These are phyloP conservation scores for Capillidium heterosporum DNA, from an alignment of 371 early-diverging fungal species.

Conservation along the genomic window DNA sequence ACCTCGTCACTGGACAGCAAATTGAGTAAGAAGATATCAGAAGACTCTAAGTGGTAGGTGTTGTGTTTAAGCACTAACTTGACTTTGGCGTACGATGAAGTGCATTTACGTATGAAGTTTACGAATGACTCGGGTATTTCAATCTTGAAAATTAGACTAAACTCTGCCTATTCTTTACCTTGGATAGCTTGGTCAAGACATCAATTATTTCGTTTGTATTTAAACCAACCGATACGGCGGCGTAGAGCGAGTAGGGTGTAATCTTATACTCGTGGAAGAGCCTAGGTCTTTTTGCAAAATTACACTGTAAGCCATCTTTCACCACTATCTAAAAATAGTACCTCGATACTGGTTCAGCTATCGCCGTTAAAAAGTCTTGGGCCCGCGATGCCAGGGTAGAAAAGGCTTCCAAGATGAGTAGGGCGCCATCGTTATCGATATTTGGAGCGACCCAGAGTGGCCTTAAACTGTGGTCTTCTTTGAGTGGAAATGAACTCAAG, in stretches of 20 bases:
- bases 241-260: conserved; percentile 96
- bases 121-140: conserved; percentile 74
- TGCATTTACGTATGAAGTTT: conserved; percentile 79
- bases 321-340: conserved; percentile 11
- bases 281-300: conserved; percentile 44
- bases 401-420: conserved; percentile 93
- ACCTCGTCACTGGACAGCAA: conserved; percentile 11
- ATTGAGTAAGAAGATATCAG: conserved; percentile 20
- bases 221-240: conserved; percentile 97
- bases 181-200: conserved; percentile 81
- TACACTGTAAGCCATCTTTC: not conserved
- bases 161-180: conserved; percentile 21
- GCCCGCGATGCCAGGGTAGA: conserved; percentile 89
- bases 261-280: conserved; percentile 97
- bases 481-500: not conserved
- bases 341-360: conserved; percentile 95
- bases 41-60: conserved; percentile 83
- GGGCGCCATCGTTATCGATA: conserved; percentile 36
- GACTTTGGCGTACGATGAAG: conserved; percentile 91
- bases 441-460: conserved; percentile 1
- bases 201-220: conserved; percentile 91
- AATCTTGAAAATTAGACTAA: conserved; percentile 11
- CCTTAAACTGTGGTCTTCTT: not conserved
- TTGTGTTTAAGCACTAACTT: conserved; percentile 93
- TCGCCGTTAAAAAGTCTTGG: conserved; percentile 95